Evolutionary conservation across 805 yeast species (phyloP).

Genomic region (Pichia nanzhaoensis): DNA sequence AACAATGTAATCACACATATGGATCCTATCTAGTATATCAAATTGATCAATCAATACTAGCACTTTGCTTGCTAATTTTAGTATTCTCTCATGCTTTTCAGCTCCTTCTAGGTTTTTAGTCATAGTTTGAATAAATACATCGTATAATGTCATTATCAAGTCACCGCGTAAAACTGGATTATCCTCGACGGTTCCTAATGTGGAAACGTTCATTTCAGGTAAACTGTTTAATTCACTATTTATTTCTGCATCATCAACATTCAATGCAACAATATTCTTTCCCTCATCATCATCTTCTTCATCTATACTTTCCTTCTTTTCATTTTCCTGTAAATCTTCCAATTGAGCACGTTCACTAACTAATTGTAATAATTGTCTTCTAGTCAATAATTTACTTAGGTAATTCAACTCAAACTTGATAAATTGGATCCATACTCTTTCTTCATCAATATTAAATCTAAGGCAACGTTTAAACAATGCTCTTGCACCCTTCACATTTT

Average conservation of each 20-base stretch:
- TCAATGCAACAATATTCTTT: slow-evolving; percentile 10
- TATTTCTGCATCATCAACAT: slow-evolving; percentile 38
- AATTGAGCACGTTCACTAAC: slow-evolving; percentile 65
- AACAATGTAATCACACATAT: slow-evolving; percentile 61
- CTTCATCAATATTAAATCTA: slow-evolving; percentile 71
- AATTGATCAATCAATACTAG: slow-evolving; percentile 62
- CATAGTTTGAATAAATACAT: slow-evolving; percentile 53
- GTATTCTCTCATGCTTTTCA: slow-evolving; percentile 1
- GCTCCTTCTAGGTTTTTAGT: slow-evolving; percentile 23
- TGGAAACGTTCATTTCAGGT: slow-evolving; percentile 82
- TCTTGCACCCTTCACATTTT: slow-evolving; percentile 85
- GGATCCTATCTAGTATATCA: slow-evolving; percentile 58
- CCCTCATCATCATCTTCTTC: slow-evolving; percentile 21
- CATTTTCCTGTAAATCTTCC: slow-evolving; percentile 38
- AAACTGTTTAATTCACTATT: slow-evolving; percentile 56
- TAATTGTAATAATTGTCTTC: slow-evolving; percentile 77
- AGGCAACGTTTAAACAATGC: slow-evolving; percentile 77
- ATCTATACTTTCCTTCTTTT: slow-evolving; percentile 21
- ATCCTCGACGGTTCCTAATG: slow-evolving; percentile 79
- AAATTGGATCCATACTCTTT: slow-evolving; percentile 76
- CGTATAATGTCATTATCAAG: slow-evolving; percentile 61
- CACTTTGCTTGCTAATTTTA: slow-evolving; percentile 32
- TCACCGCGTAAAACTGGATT: slow-evolving; percentile 76
- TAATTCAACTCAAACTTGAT: slow-evolving; percentile 83
- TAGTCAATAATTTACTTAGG: slow-evolving; percentile 71